Base-by-base conservation (phyloP, 2,329 filamentous ascomycete species). In the Cladosporium cucumerinum region DNA sequence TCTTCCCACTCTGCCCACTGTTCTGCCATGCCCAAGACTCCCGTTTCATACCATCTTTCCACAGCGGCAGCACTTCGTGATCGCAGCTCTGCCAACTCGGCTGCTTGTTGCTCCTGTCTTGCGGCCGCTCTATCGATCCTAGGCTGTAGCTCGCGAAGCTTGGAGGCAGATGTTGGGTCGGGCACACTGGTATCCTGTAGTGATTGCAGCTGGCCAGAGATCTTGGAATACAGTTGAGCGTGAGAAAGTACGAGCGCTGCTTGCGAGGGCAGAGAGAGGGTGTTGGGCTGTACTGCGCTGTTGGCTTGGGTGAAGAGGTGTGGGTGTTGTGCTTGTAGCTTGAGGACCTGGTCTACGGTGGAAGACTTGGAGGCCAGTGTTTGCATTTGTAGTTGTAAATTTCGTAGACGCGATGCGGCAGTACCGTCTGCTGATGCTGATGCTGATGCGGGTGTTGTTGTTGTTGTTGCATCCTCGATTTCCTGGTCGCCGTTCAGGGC, bases 1-100 rank as follows among this genome's bases (percentile, higher is more conserved):
- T 85, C 83, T 77, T 96, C 90, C 73, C 89, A 87, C 60, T 89
- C 86, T 25, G 89, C 89, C 79, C 92, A 88, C 65, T 85, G 84
- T 69, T 87, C 85, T 0, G 89, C 89, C 69, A 86, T 86, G 12
- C 84, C 84, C 57, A 96, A 79, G 51, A 95, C 82, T 3, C 87
- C 86, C 26, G 86, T 80, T 74, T 93, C 88, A 77, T 94, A 93
- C 89, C 92, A 96, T 39, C 67, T 76, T 75, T 77, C 76, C 63
- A 81, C 76, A 12, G 80, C 55, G 55, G 76, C 69, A 76, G 87
- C 90, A 78, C 85, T 93, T 69, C 83, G 84, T 67, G 78, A 84
- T 74, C 86, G 84, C 73, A 90, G 82, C 74, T 85, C 85, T 25
- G 84, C 85, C 67, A 91, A 85, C 75, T 89, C 86, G 57, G 82